phyloP scores from a whole-genome alignment of 2,329 filamentous ascomycete genomes.

The Sporothrix brasiliensis region DNA sequence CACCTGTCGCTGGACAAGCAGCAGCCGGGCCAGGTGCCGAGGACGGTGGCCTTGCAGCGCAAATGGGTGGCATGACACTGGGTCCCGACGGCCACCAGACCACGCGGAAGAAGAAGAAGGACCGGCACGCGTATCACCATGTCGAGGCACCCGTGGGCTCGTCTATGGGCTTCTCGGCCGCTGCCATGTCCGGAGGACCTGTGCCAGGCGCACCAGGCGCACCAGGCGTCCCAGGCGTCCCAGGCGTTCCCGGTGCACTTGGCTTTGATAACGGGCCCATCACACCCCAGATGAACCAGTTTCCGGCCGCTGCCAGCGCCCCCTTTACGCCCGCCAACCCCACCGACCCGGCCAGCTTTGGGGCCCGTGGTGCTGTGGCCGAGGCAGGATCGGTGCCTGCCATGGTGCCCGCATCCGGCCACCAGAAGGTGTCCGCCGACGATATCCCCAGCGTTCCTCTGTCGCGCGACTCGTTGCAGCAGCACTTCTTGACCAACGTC shows the following conservation, averaged over 20 bases:
- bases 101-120: constrained; percentile 81
- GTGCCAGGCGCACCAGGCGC: constrained; percentile 12
- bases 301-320: constrained; percentile 61
- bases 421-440: constrained; percentile 81
- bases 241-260: constrained; percentile 50
- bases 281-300: constrained; percentile 58
- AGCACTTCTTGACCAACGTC: constrained; percentile 81
- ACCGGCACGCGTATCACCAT: constrained; percentile 88
- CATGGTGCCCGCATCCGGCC: constrained; percentile 62
- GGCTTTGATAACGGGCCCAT: constrained; percentile 49
- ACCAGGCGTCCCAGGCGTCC: constrained; percentile 48
- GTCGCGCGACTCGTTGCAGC: constrained; percentile 78
- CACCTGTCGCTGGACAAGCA: constrained; percentile 32
- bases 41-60: constrained; percentile 62
- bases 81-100: constrained; percentile 56
- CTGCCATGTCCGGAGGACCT: constrained; percentile 56
- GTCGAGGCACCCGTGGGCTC: constrained; percentile 72
- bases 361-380: constrained; percentile 42
- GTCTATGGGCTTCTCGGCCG: constrained; percentile 65
- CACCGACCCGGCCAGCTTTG: constrained; percentile 52
- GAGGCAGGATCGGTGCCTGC: constrained; percentile 48
- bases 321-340: constrained; percentile 53
- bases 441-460: constrained; percentile 89
- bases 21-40: constrained; percentile 42
- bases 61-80: constrained; percentile 78